phyloP scores from a whole-genome alignment of 495 filamentous ascomycete genomes.

The Achaetomiella virescens region DNA sequence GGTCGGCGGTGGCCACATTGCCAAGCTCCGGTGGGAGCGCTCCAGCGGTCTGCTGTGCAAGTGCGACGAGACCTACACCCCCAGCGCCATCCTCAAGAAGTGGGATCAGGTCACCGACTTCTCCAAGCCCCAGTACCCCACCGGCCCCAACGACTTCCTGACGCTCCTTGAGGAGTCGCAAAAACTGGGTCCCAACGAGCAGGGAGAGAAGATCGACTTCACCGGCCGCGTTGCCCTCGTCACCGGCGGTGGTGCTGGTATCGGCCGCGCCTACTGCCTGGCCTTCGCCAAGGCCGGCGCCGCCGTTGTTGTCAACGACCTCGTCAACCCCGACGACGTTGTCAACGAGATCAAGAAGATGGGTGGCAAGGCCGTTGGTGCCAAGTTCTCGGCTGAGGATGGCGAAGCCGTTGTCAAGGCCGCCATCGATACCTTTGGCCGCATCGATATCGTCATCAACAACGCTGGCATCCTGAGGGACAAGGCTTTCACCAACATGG shows the following conservation, averaged over 20 bases:
- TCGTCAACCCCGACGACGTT: constrained; percentile 85
- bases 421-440: constrained; percentile 89
- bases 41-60: constrained; percentile 86
- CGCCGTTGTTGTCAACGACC: constrained; percentile 88
- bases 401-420: constrained; percentile 87
- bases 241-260: constrained; percentile 88
- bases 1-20: constrained; percentile 85
- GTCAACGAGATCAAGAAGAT: constrained; percentile 86
- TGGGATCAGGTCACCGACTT: constrained; percentile 88
- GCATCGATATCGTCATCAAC: constrained; percentile 92
- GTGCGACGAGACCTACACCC: constrained; percentile 81
- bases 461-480: constrained; percentile 96
- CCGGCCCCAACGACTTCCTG: constrained; percentile 86
- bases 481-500: constrained; percentile 98
- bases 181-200: constrained; percentile 65
- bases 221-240: constrained; percentile 86
- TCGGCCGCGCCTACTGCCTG: constrained; percentile 88
- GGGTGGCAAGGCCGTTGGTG: constrained; percentile 86
- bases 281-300: constrained; percentile 88
- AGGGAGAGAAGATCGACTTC: constrained; percentile 77
- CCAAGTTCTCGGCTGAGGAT: constrained; percentile 91
- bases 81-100: constrained; percentile 77
- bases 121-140: constrained; percentile 75
- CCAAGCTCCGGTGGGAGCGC: constrained; percentile 94
- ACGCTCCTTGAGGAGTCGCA: constrained; percentile 76